These are phyloP conservation scores for Amanita rubescens DNA, from an alignment of 768 basidiomycete species.

Conservation along the genomic window DNA sequence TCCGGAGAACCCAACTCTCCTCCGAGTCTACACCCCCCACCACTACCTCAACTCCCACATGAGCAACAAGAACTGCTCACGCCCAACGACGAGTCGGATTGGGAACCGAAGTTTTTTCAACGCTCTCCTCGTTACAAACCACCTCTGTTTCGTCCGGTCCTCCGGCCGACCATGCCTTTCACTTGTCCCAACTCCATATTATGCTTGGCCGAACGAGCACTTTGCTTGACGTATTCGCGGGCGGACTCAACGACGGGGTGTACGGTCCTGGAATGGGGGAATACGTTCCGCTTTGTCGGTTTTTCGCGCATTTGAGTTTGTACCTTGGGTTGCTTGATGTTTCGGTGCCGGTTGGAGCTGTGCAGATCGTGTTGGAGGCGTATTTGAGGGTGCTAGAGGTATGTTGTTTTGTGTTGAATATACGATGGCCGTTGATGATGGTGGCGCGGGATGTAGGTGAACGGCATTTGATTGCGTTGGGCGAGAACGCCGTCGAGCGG, in stretches of 20 bases:
- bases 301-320: slow-evolving; percentile 91
- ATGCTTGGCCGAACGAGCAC: slow-evolving; percentile 62
- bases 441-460: slow-evolving; percentile 18
- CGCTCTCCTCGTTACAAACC: slow-evolving; percentile 50
- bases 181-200: slow-evolving; percentile 74
- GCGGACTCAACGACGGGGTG: slow-evolving; percentile 43
- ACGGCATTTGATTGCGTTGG: slow-evolving; percentile 50
- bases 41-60: neutral
- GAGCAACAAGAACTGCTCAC: too few relatives aligned
- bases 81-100: slow-evolving; percentile 43
- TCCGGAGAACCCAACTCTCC: neutral
- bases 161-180: slow-evolving; percentile 67
- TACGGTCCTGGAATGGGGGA: slow-evolving; percentile 45
- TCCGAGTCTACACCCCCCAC: neutral
- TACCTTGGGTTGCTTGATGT: slow-evolving; percentile 80
- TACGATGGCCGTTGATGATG: too few relatives aligned
- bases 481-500: slow-evolving; percentile 85
- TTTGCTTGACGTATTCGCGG: slow-evolving; percentile 64
- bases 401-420: too few relatives aligned
- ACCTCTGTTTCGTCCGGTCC: slow-evolving; percentile 63
- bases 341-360: slow-evolving; percentile 62
- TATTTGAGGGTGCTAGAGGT: slow-evolving; percentile 88
- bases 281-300: slow-evolving; percentile 69
- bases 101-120: slow-evolving; percentile 57
- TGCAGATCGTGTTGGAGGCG: slow-evolving; percentile 77